Evolutionary conservation across 2,329 filamentous ascomycete genomes (phyloP).

Genomic region (Fusarium phyllophilum): DNA sequence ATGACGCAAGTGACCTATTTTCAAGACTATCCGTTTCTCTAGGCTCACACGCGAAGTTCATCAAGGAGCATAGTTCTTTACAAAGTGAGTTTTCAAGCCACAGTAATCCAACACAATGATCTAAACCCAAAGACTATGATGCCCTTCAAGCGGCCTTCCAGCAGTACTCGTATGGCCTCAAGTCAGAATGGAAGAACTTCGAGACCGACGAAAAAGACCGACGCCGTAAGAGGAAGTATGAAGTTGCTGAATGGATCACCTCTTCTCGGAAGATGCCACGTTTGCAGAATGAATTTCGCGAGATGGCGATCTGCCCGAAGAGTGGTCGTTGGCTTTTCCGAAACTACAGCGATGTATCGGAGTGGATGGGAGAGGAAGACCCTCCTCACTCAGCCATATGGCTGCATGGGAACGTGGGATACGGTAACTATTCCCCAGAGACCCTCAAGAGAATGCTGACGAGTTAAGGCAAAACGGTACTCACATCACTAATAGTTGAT

Average conservation of each 20-base stretch:
- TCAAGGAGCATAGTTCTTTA: not conserved
- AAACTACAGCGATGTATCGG: not conserved
- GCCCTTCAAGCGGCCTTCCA: not conserved
- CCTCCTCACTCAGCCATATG: conserved; percentile 2
- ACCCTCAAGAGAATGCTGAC: rapidly evolving
- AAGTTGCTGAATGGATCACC: not conserved
- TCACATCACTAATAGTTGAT: not conserved
- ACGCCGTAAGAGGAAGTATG: not conserved
- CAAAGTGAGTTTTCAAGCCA: not conserved
- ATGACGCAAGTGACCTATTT: not conserved
- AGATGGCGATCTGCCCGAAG: not conserved
- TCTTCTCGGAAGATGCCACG: not conserved
- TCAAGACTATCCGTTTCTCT: not conserved
- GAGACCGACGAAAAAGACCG: not conserved
- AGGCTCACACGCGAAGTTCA: rapidly evolving
- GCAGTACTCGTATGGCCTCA: not conserved
- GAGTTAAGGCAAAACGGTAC: not conserved
- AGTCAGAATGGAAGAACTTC: not conserved
- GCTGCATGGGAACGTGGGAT: not conserved
- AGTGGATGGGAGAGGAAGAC: conserved; percentile 10
- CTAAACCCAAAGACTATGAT: not conserved
- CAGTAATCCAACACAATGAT: rapidly evolving
- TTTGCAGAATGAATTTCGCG: not conserved
- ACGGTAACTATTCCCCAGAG: not conserved
- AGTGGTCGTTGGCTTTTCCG: conserved; percentile 8